These are phyloP conservation scores for Leishmania arabica DNA, from an alignment of 208 protist genomes.

Conservation along the genomic window DNA sequence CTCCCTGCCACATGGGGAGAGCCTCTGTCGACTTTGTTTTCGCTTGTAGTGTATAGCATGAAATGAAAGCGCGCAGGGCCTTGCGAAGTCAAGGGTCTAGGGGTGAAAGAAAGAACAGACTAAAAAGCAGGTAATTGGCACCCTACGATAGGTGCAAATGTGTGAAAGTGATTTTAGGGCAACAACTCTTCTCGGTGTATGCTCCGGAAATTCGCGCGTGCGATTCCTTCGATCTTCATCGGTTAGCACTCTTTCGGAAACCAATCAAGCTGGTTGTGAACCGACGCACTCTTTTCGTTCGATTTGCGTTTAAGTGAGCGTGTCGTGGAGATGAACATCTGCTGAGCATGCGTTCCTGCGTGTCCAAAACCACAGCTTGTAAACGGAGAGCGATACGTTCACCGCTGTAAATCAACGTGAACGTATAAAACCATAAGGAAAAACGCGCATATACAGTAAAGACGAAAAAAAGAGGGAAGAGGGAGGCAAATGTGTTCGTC, in stretches of 20 bases:
- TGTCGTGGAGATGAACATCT: background rate
- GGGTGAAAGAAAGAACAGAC: background rate
- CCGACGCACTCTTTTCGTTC: background rate
- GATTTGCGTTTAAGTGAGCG: background rate
- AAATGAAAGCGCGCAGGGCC: background rate
- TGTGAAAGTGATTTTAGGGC: conserved; percentile 7
- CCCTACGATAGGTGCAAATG: conserved; percentile 17
- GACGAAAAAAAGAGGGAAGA: background rate
- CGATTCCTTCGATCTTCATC: background rate
- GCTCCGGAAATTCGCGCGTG: background rate
- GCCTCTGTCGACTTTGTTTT: background rate
- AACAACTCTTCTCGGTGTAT: background rate
- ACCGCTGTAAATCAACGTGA: background rate
- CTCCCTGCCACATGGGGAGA: background rate
- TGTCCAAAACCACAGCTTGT: background rate
- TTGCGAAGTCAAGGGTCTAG: background rate
- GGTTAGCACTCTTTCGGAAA: background rate
- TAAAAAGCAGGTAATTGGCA: conserved; percentile 13
- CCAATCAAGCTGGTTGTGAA: background rate
- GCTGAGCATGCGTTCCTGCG: background rate
- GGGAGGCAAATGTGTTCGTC: background rate
- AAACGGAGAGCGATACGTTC: background rate
- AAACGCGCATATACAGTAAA: background rate
- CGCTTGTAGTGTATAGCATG: background rate
- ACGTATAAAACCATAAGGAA: background rate